A percentile compares a stretch with the other conserved stretches of the same genome.
These are phyloP conservation scores for Dacryopinax primogenitus DNA, from an alignment of 768 basidiomycete genomes.

Conservation along the genomic window DNA sequence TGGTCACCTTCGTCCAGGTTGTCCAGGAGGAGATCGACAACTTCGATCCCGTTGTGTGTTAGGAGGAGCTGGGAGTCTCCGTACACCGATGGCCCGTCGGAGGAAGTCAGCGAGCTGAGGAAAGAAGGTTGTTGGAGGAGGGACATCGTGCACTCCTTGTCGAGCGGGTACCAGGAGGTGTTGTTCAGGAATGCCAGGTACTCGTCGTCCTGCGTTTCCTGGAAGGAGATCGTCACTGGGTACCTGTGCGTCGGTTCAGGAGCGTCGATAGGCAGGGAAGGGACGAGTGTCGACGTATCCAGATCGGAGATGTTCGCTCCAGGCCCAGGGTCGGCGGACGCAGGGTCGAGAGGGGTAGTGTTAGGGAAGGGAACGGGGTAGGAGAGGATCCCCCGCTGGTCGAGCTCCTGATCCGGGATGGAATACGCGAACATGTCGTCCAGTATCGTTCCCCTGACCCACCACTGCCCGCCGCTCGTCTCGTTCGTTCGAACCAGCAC, in stretches of 20 bases:
- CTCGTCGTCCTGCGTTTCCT: conserved; percentile 17
- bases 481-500: conserved; percentile 35
- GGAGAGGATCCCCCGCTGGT: background rate
- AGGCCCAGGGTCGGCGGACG: conserved; percentile 4
- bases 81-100: conserved; percentile 5
- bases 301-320: conserved; percentile 5
- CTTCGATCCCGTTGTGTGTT: conserved; percentile 8
- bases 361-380: background rate
- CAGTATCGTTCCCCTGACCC: conserved; percentile 33
- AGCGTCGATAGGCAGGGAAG: conserved; percentile 7
- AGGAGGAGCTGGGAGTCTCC: conserved; percentile 16
- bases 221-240: conserved; percentile 20
- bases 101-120: background rate
- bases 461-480: conserved; percentile 26
- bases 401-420: background rate
- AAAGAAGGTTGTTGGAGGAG: conserved; percentile 5
- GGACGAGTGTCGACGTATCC: conserved; percentile 10
- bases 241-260: conserved; percentile 8
- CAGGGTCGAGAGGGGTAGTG: conserved; percentile 7
- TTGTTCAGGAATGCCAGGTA: conserved; percentile 27
- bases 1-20: conserved; percentile 26
- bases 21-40: conserved; percentile 18
- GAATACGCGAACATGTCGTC: conserved; percentile 25
- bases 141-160: conserved; percentile 2
- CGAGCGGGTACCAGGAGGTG: background rate